Evolutionary conservation across 805 yeast genomes (phyloP), one percentile per base, ranked within the genome.

Genomic region (Wickerhamomyces ciferrii): DNA sequence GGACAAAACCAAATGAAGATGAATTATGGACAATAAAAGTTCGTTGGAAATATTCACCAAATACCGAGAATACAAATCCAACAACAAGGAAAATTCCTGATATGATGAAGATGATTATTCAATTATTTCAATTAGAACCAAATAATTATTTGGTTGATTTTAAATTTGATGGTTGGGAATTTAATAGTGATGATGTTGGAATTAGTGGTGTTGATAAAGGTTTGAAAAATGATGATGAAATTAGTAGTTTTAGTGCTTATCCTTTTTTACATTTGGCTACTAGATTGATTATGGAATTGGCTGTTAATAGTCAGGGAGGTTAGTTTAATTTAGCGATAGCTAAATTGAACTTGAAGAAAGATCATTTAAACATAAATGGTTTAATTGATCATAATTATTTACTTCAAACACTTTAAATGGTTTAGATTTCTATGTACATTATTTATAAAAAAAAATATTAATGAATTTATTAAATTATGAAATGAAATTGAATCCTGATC

Each of bases 91-190:
- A 67, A 34, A 72, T 76, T 14, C 87, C 90, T 8, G 96, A 89
- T 63, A 70, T 84, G 70, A 87, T 92, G 92, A 92, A 87, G 69
- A 92, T 94, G 97, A 94, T 91, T 58, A 94, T 94, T 48, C 99
- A 94, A 65, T 74, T 94, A 48, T 94, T 92, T 68, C 97, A 92
- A 63, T 74, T 94, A 52, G 99, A 94, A 62, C 96, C 96, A 40
- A 92, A 94, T 66, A 92, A 92, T 62, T 94, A 94, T 61, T 72
- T 94, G 43, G 98, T 94, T 10, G 99, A 94, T 66, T 94, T 94
- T 73, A 94, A 94, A 67, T 94, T 92, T 62, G 98, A 92, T 63
- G 98, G 98, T 1, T 92, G 97, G 96, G 97, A 91, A 61, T 74
- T 68, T 43, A 66, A 67, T n/a, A n/a, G n/a, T n/a, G n/a, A n/a